Evolutionary conservation across 1,284 basidiomycete genomes (phyloP), one percentile per base, ranked within the genome.

Genomic region (Lignosus rhinocerotis): DNA sequence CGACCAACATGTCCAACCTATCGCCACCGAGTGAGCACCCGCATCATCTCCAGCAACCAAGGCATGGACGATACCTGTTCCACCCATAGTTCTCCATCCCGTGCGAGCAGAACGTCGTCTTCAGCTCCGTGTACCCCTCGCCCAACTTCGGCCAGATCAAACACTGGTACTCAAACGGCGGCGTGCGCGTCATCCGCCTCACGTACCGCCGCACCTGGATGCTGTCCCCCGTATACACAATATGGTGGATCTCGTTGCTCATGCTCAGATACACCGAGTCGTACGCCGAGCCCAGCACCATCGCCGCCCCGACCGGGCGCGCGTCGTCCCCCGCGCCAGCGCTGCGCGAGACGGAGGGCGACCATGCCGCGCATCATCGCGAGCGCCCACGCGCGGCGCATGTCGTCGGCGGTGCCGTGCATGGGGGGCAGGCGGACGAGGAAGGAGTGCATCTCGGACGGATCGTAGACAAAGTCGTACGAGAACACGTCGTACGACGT

Each of bases 361-460:
- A 93, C 91, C 92, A 98, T 96, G 51, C 94, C 94, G 33, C 90
- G 84, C 88, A 98, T 92, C 30, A 97, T 91, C 0, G 87, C 88
- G 43, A 95, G 76, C 0, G 94, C 93, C 82, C 86, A 89, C 59
- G 87, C 78, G 60, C 82, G 78, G 12, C 88, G 81, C 39, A 81
- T 69, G n/a, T 88, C 79, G 56, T 88, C 86, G 10, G 78, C 65
- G 62, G 68, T 78, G 1, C 82, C 79, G 33, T 74, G 78, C 44
- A 75, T 65, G 11, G 70, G 67, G 0, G 87, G 87, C 1, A 82
- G 84, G 56, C 84, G 84, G 51, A 95, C 85, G 53, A 95, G 76
- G 77, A 95, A 95, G 1, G 89, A 90, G 11, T 81, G 82, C 81
- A 92, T 90, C 67, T 92, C 91, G 1, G 80, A 77, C 1, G 88